phyloP scores from a whole-genome alignment of 1,284 basidiomycete species.

The Ganoderma meredithae region DNA sequence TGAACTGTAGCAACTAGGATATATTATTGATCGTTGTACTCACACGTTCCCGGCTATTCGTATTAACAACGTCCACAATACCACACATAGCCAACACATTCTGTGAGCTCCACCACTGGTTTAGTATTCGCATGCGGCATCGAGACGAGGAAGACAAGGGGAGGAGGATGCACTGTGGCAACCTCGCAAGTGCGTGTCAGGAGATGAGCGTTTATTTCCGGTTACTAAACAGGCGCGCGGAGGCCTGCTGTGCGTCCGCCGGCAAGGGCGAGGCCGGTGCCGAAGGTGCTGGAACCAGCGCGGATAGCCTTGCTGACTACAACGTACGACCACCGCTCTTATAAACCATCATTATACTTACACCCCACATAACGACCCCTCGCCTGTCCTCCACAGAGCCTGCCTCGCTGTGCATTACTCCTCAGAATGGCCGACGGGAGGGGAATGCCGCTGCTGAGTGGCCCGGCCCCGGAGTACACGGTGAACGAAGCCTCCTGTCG shows the following conservation, averaged over 20 bases:
- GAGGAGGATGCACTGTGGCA: not conserved
- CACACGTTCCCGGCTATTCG: not conserved
- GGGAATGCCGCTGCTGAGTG: slow-evolving; percentile 77
- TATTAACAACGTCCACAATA: not conserved
- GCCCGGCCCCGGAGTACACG: slow-evolving; percentile 47
- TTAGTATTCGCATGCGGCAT: not conserved
- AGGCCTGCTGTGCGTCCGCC: not conserved
- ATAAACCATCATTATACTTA: slow-evolving; percentile 6
- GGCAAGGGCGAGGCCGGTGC: slow-evolving; percentile 9
- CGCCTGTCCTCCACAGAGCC: not conserved
- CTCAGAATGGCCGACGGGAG: slow-evolving; percentile 33
- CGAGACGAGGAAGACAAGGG: not conserved
- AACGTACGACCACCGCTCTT: slow-evolving; percentile 6
- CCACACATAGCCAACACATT: no score
- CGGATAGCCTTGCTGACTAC: slow-evolving; percentile 14
- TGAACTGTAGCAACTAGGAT: not conserved
- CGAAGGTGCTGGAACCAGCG: slow-evolving; percentile 23
- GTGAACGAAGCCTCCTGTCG: slow-evolving; percentile 60
- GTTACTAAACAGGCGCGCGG: not conserved
- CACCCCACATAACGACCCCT: not conserved
- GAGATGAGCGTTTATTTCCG: not conserved
- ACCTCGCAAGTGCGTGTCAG: no score
- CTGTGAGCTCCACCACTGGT: no score
- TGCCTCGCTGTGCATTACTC: not conserved
- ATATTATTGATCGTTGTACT: not conserved